A percentile compares a stretch with the other conserved stretches of the same genome.
Conservation (phyloP, 2,329 filamentous ascomycete genomes). For the Paramyrothecium sp. region DNA sequence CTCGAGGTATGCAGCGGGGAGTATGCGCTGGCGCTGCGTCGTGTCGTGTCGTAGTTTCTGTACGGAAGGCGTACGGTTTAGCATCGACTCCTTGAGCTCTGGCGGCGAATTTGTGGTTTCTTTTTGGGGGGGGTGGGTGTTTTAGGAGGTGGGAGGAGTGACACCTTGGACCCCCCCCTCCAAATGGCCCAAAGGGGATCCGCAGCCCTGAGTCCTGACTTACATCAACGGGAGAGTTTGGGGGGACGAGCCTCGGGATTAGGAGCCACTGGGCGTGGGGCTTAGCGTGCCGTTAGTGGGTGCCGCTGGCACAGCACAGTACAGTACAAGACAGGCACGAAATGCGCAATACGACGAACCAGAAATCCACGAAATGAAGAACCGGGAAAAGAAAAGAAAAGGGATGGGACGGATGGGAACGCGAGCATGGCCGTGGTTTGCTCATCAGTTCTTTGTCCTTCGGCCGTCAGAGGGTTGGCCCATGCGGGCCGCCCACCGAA, state of each 20-base stretch:
- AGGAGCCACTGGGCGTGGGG: background rate
- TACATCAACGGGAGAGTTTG: background rate
- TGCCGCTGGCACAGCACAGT: too few species aligned
- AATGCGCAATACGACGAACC: too few species aligned
- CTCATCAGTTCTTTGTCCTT: too few species aligned
- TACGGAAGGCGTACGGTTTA: background rate
- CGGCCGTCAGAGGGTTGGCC: too few species aligned
- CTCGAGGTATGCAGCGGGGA: conserved; percentile 3
- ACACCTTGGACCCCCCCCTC: too few species aligned
- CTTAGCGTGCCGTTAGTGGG: too few species aligned
- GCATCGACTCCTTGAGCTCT: background rate
- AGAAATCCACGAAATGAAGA: too few species aligned
- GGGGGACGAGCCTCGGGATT: background rate
- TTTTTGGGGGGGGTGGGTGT: background rate
- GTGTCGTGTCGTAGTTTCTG: background rate
- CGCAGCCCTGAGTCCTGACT: background rate
- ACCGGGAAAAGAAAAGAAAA: too few species aligned
- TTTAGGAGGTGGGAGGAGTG: background rate
- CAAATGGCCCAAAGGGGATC: background rate
- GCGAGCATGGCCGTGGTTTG: too few species aligned
- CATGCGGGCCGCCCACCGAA: too few species aligned
- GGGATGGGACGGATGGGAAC: too few species aligned
- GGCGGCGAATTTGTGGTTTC: background rate
- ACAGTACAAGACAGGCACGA: too few species aligned
- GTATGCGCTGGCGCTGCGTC: conserved; percentile 6